Evolutionary conservation across 108 stramenopile genomes (phyloP).

Genomic region (Licmophora abbreviata): DNA sequence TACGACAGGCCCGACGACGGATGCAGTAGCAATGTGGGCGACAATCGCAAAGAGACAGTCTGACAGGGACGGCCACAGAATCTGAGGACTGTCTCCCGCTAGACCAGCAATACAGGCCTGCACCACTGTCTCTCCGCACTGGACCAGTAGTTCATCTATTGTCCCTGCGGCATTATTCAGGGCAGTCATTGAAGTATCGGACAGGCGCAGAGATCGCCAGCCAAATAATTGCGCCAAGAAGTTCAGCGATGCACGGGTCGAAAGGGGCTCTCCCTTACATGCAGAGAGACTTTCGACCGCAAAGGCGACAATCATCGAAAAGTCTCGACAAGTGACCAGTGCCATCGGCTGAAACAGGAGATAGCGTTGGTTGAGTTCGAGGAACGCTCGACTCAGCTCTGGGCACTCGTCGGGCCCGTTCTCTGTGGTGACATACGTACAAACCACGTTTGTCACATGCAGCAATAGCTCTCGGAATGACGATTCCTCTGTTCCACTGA

Average conservation of each 20-base stretch:
- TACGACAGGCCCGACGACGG: constrained; percentile 7
- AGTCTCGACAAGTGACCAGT: constrained; percentile 26
- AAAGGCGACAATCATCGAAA: constrained; percentile 25
- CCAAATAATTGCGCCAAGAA: constrained; percentile 59
- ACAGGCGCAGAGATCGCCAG: constrained; percentile 34
- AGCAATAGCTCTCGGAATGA: constrained; percentile 28
- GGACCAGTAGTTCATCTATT: constrained; percentile 32
- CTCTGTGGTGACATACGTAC: constrained; percentile 21
- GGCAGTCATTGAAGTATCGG: constrained; percentile 1
- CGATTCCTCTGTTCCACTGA: constrained; percentile 24
- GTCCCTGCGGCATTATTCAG: constrained; percentile 11
- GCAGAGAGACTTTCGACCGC: constrained; percentile 37
- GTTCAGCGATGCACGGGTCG: constrained; percentile 34
- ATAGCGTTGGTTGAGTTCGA: constrained; percentile 42
- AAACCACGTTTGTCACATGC: constrained; percentile 29
- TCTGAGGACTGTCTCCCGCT: constrained; percentile 41
- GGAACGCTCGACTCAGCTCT: constrained; percentile 33
- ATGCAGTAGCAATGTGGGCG: constrained; percentile 13
- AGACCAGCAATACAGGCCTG: constrained; percentile 33
- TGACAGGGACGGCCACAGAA: constrained; percentile 35
- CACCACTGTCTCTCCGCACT: constrained; percentile 28
- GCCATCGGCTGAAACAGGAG: constrained; percentile 44
- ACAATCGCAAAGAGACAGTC: constrained; percentile 44
- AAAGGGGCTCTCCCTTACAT: constrained; percentile 38
- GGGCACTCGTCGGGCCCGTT: constrained; percentile 18